phyloP scores from a whole-genome alignment of 495 filamentous ascomycete genomes.

The Podospora australis region DNA sequence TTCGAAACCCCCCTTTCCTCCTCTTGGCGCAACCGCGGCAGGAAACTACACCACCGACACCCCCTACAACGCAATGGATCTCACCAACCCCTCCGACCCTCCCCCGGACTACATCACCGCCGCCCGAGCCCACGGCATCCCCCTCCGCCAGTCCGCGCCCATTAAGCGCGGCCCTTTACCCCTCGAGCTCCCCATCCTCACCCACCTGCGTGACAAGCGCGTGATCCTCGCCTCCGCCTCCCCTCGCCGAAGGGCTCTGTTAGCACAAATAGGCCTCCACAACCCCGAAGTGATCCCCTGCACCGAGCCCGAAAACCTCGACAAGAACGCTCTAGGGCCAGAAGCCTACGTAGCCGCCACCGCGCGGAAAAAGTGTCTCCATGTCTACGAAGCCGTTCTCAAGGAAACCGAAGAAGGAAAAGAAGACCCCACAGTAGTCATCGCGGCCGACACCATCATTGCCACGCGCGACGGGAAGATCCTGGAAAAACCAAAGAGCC shows the following conservation, averaged over 20 bases:
- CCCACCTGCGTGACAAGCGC: constrained; percentile 61
- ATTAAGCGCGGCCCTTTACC: constrained; percentile 43
- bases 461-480: constrained; percentile 67
- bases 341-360: constrained; percentile 89
- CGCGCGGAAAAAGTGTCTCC: constrained; percentile 69
- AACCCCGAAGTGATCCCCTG: constrained; percentile 79
- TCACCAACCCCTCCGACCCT: constrained; percentile 31
- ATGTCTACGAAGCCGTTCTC: constrained; percentile 67
- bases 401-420: constrained; percentile 33
- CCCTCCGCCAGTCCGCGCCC: constrained; percentile 26
- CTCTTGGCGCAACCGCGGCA: too few species aligned
- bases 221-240: constrained; percentile 85
- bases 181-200: constrained; percentile 71
- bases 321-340: constrained; percentile 65
- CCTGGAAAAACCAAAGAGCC: constrained; percentile 79
- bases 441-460: constrained; percentile 90
- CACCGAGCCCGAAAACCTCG: constrained; percentile 69
- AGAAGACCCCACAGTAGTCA: constrained; percentile 73
- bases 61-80: constrained; percentile 18
- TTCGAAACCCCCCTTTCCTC: neutral
- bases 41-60: too few species aligned
- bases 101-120: constrained; percentile 40
- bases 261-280: constrained; percentile 61
- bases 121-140: constrained; percentile 33
- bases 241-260: constrained; percentile 73